phyloP scores from a whole-genome alignment of 345 rosid species.

The Euclidium syriacum region DNA sequence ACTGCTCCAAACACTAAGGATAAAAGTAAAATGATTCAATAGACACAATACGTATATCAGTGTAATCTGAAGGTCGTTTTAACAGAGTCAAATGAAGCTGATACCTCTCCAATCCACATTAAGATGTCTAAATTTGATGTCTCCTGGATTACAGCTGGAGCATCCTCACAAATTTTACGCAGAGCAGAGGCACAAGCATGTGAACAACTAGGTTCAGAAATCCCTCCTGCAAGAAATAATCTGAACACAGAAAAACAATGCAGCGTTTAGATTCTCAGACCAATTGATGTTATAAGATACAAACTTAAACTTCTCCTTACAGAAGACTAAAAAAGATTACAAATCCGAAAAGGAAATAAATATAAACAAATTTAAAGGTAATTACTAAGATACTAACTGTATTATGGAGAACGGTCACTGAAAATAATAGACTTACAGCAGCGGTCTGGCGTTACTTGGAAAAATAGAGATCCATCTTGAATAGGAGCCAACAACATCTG shows the following conservation, averaged over 20 bases:
- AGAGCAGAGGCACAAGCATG: conserved; percentile 83
- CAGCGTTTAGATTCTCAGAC: conserved; percentile 2
- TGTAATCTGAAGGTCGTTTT: background rate
- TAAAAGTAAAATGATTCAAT: conserved; percentile 5
- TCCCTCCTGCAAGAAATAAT: conserved; percentile 91
- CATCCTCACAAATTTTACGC: conserved; percentile 90
- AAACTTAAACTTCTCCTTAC: background rate
- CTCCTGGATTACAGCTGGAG: conserved; percentile 59
- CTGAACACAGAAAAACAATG: conserved; percentile 56
- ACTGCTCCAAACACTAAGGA: conserved; percentile 53
- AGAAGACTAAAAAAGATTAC: background rate
- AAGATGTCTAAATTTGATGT: conserved; percentile 82
- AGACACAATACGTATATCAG: background rate
- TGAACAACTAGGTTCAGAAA: conserved; percentile 66
- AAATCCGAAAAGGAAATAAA: background rate
- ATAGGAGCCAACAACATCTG: conserved; percentile 91
- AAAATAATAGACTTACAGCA: conserved; percentile 56
- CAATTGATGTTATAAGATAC: background rate
- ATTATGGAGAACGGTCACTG: background rate
- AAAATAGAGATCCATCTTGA: conserved; percentile 78
- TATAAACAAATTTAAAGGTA: background rate
- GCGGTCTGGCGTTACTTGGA: conserved; percentile 58
- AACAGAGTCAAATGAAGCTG: conserved; percentile 6
- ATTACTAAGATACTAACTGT: background rate
- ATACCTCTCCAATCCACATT: conserved; percentile 91